Conservation (phyloP, 2,329 filamentous ascomycete genomes). For the Colletotrichum siamense region DNA sequence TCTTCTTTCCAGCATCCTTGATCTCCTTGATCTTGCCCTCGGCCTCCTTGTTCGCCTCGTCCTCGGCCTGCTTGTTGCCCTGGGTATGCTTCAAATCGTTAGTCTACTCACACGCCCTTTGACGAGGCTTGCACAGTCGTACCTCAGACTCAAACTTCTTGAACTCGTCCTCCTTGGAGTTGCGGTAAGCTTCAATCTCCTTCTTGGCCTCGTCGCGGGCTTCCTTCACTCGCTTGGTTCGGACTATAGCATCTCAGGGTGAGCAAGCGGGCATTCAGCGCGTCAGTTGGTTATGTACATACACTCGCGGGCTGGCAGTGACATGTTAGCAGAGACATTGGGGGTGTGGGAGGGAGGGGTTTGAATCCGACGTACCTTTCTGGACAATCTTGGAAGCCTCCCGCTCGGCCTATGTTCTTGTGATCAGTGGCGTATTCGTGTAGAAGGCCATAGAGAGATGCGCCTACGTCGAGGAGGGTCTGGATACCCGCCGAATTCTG, state of each 20-base stretch:
- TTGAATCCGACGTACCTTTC: conserved; percentile 70
- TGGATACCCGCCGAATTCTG: conserved; percentile 99
- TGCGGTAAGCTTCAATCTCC: conserved; percentile 92
- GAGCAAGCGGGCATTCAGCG: background rate
- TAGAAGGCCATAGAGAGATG: background rate
- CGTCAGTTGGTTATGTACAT: conserved; percentile 38
- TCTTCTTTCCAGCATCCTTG: conserved; percentile 78
- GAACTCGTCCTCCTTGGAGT: conserved; percentile 91
- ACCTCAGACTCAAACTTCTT: conserved; percentile 87
- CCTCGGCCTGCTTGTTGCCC: conserved; percentile 82
- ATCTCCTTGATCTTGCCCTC: conserved; percentile 85
- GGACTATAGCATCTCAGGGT: conserved; percentile 44
- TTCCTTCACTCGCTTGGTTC: conserved; percentile 96
- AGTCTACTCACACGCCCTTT: background rate
- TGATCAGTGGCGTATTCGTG: background rate
- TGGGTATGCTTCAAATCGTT: conserved; percentile 78
- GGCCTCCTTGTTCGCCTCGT: conserved; percentile 79
- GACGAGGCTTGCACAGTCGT: conserved; percentile 17
- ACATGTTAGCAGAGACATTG: background rate
- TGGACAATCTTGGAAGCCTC: conserved; percentile 99
- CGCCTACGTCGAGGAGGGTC: conserved; percentile 93
- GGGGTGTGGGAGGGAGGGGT: background rate
- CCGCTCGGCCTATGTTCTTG: conserved; percentile 78
- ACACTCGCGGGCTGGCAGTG: conserved; percentile 83
- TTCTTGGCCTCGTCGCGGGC: conserved; percentile 96